Evolutionary conservation across 257 asterid species (phyloP), one percentile per base, ranked within the genome.

Genomic region (Solanum chilense): DNA sequence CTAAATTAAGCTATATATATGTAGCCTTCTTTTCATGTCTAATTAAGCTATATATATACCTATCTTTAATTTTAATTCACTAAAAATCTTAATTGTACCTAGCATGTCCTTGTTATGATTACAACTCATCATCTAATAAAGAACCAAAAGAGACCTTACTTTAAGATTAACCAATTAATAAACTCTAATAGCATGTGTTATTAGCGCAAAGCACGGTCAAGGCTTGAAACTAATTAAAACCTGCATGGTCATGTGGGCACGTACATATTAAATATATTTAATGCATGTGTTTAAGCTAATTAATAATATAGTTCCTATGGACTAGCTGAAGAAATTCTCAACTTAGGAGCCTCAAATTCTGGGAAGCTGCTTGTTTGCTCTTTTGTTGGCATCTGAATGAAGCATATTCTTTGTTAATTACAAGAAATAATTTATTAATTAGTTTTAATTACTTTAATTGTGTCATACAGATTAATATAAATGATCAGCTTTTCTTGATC

Each of bases 201-300:
- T 45, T 85, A 85, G 87, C 87, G 87, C 23, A 84, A 84, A 84
- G 77, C 62, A 39, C 80, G 66, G 87, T 42, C 68, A 80, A 39
- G 1, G 42, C 80, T 39, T 66, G 70, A 44, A 27, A 14, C 64
- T 66, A 39, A 70, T 16, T 31, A 70, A 84, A n/a, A 41, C 77
- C 76, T 78, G 84, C 84, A 78, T 84, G 80, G 81, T 73, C 87
- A 84, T 84, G 87, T 84, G 87, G 64, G 58, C 18, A 84, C 56
- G 60, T 60, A 39, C 31, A 27, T 11, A 45, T 41, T 37, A 47
- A 47, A 29, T 27, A 47, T 33, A n/a, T 84, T 23, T 35, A 84
- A n/a, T 39, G 42, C 27, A 69, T 60, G 21, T 41, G 45, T 84
- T 62, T 66, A 62, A 31, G 25, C 5, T 47, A 80, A 37, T 70